Conservation (phyloP, 2,329 filamentous ascomycete species). For the Penicillium sclerotigenum region DNA sequence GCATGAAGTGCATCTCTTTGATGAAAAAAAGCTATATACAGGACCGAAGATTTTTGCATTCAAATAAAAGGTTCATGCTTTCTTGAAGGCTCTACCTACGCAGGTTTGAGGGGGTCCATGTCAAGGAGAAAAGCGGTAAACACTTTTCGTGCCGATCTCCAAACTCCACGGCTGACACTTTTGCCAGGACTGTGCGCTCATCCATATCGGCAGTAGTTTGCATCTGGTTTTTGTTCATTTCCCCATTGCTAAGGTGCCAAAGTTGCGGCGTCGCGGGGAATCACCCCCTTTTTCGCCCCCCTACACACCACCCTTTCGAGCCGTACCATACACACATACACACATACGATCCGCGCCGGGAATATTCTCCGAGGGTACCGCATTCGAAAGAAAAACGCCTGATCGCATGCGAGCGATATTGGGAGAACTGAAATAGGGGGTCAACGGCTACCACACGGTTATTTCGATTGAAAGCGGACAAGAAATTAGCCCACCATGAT, state of each 20-base stretch:
- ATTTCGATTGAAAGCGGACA: constrained; percentile 5
- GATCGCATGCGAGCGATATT: constrained; percentile 2
- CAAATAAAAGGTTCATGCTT: neutral
- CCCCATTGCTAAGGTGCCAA: neutral
- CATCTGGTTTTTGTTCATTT: neutral
- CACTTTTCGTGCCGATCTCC: constrained; percentile 20
- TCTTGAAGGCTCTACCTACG: neutral
- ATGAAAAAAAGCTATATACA: neutral
- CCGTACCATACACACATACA: neutral
- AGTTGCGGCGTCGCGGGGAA: constrained; percentile 9
- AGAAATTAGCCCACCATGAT: constrained; percentile 28
- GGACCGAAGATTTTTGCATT: neutral
- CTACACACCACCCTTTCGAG: neutral
- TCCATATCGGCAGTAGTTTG: neutral
- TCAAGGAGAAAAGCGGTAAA: constrained; percentile 5
- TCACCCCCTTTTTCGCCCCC: constrained; percentile 7
- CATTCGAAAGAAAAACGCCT: neutral
- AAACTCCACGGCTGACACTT: constrained; percentile 17
- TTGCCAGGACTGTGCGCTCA: neutral
- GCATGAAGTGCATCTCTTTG: no score
- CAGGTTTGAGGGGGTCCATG: neutral
- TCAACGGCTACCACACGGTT: constrained; percentile 1
- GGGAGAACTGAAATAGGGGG: neutral
- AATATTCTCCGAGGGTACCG: neutral
- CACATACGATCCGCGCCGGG: constrained; percentile 2